phyloP scores from a whole-genome alignment of 805 yeast species.

The Candida ponderosae region DNA sequence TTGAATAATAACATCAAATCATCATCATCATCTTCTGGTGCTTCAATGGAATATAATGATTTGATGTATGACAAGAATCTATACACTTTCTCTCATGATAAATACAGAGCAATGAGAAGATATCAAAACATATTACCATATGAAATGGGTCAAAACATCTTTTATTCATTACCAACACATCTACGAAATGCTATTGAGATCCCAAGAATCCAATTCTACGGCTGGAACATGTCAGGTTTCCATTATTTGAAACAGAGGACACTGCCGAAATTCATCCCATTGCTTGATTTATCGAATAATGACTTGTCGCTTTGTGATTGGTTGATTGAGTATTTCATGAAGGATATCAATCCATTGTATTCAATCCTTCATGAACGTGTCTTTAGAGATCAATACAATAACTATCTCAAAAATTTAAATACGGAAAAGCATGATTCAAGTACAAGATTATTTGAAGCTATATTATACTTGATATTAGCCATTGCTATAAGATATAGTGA shows the following conservation, averaged over 20 bases:
- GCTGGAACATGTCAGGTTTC: constrained; percentile 60
- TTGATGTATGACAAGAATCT: constrained; percentile 12
- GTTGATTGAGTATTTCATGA: constrained; percentile 33
- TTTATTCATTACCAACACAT: constrained; percentile 25
- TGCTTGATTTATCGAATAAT: constrained; percentile 13
- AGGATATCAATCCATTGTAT: constrained; percentile 43
- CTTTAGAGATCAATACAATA: constrained; percentile 40
- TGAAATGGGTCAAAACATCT: constrained; percentile 29
- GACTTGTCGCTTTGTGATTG: constrained; percentile 23
- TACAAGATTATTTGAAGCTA: constrained; percentile 44
- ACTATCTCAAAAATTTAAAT: constrained; percentile 16
- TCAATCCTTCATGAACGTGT: constrained; percentile 46
- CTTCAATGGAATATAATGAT: constrained; percentile 3
- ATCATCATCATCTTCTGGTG: background rate
- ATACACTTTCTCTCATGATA: constrained; percentile 26
- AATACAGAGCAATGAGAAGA: constrained; percentile 40
- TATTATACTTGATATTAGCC: constrained; percentile 40
- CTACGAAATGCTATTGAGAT: constrained; percentile 25
- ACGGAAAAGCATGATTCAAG: constrained; percentile 20
- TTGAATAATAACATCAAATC: background rate
- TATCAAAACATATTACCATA: constrained; percentile 35
- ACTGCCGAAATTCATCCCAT: constrained; percentile 18
- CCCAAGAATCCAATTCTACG: constrained; percentile 56
- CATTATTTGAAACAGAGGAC: constrained; percentile 35
- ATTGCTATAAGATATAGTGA: constrained; percentile 45